These are phyloP conservation scores for Hortiboletus flavorubellus DNA, from an alignment of 768 basidiomycete species.

Conservation along the genomic window DNA sequence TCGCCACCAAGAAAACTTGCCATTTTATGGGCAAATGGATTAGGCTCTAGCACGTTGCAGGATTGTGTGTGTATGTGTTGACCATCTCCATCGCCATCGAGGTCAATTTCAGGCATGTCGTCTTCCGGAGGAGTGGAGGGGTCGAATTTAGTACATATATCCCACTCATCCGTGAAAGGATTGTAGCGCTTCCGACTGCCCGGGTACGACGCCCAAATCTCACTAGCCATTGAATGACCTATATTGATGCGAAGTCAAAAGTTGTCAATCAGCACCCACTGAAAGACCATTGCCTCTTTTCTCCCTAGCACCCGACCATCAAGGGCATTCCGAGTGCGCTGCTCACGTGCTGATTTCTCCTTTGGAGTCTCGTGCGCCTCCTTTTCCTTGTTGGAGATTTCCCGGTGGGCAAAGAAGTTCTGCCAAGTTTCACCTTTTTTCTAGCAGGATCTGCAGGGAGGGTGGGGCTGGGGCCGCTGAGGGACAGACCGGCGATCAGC, in stretches of 20 bases:
- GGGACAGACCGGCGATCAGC: background rate
- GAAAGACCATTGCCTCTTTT: background rate
- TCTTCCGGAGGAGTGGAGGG: too few relatives aligned
- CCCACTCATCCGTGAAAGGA: background rate
- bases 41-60: too few relatives aligned
- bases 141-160: conserved; percentile 1
- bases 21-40: background rate
- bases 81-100: too few relatives aligned
- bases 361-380: background rate
- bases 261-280: background rate
- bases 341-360: background rate
- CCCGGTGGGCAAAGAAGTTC: background rate
- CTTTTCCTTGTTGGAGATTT: background rate
- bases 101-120: too few relatives aligned
- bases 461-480: background rate
- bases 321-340: background rate
- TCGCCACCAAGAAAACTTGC: background rate
- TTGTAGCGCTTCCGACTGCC: background rate
- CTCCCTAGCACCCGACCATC: too few relatives aligned
- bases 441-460: background rate
- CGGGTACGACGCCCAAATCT: background rate
- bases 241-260: background rate
- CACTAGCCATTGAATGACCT: background rate
- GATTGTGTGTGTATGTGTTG: too few relatives aligned
- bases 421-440: background rate